These are phyloP conservation scores for Nadsonia fulvescens DNA, from an alignment of 805 yeast genomes.

Conservation along the genomic window DNA sequence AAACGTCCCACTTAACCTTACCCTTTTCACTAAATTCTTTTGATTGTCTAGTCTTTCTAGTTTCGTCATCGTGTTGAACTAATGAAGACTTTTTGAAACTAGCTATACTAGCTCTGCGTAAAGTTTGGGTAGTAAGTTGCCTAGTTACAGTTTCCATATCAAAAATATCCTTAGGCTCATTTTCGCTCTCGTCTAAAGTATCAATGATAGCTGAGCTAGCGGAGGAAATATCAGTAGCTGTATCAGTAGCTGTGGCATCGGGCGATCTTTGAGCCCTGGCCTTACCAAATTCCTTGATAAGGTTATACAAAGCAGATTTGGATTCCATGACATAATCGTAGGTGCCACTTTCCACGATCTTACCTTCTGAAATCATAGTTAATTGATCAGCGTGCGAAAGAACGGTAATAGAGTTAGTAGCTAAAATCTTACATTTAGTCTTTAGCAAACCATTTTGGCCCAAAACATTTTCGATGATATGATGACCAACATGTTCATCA, in stretches of 20 bases:
- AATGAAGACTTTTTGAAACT: conserved; percentile 25
- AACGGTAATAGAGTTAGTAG: conserved; percentile 76
- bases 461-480: conserved; percentile 56
- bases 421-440: conserved; percentile 57
- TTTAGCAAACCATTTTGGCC: conserved; percentile 66
- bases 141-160: conserved; percentile 6
- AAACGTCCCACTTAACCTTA: conserved; percentile 77
- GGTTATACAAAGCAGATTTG: conserved; percentile 11
- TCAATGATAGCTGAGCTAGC: conserved; percentile 5
- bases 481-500: conserved; percentile 74
- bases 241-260: conserved; percentile 3
- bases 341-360: conserved; percentile 21
- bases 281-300: conserved; percentile 14
- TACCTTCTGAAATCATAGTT: conserved; percentile 40
- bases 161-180: too few species aligned
- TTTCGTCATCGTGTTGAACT: conserved; percentile 13
- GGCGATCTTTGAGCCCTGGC: conserved; percentile 4
- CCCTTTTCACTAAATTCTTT: conserved; percentile 86
- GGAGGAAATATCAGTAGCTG: conserved; percentile 7
- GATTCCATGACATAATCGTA: conserved; percentile 13
- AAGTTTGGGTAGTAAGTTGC: conserved; percentile 14
- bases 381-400: conserved; percentile 57
- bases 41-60: conserved; percentile 11
- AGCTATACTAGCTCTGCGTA: conserved; percentile 48
- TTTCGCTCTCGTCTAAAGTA: conserved; percentile 1